Percentiles rank a stretch among this genome's conserved stretches.
Evolutionary conservation across 2,329 filamentous ascomycete species (phyloP).

Genomic region (Lasiodiplodia gonubiensis): DNA sequence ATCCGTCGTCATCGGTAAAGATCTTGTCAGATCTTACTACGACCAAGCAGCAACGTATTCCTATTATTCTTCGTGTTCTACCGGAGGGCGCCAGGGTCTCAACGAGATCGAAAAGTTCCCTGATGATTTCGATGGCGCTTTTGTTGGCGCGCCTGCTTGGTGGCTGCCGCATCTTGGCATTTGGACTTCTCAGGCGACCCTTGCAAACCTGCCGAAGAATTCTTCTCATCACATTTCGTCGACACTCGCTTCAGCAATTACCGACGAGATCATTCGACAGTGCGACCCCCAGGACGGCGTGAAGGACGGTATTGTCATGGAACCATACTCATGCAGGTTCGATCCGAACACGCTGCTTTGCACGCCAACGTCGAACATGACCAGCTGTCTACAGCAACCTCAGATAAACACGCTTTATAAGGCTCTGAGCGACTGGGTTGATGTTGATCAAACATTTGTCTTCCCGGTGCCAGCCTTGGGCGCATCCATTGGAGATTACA

Average conservation of each 20-base stretch:
- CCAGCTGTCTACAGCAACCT: not conserved
- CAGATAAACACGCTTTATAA: not conserved
- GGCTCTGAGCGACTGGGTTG: not conserved
- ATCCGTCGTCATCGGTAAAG: constrained; percentile 55
- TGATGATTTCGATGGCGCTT: constrained; percentile 62
- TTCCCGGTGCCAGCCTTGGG: not conserved
- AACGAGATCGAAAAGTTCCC: constrained; percentile 61
- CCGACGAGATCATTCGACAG: not conserved
- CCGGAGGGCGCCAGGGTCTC: constrained; percentile 65
- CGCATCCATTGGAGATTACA: not conserved
- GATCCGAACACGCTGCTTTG: not conserved
- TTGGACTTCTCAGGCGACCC: not conserved
- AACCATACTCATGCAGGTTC: not conserved
- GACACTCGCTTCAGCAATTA: not conserved
- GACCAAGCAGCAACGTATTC: constrained; percentile 34
- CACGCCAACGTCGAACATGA: not conserved
- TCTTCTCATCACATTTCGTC: not conserved
- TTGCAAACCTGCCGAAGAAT: not conserved
- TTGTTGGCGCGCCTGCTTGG: constrained; percentile 60
- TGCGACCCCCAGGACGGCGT: not conserved
- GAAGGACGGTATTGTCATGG: not conserved
- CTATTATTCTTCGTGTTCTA: constrained; percentile 65
- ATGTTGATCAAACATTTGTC: not conserved
- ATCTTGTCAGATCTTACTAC: constrained; percentile 57
- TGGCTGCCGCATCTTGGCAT: not conserved